Evolutionary conservation across 192 early-diverging fungal species (phyloP).

Genomic region (Pilobolus umbonatus): DNA sequence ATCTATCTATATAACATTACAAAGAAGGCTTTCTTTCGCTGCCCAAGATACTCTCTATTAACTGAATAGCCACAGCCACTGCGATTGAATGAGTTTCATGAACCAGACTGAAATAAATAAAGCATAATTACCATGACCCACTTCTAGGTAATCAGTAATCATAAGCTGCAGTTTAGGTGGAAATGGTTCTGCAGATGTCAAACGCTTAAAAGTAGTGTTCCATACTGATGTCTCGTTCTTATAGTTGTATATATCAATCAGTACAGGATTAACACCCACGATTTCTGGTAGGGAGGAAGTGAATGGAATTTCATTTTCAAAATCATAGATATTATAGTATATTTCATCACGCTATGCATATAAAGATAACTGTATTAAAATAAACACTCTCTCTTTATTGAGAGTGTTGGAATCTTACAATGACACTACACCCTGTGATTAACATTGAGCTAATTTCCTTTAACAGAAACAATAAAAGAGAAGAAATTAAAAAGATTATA

Average conservation of each 20-base stretch:
- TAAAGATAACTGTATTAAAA: no score
- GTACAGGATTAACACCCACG: background rate
- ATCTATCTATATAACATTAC: background rate
- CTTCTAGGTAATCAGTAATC: slow-evolving; percentile 15
- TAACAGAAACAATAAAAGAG: background rate
- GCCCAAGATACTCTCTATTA: slow-evolving; percentile 3
- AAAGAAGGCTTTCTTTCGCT: background rate
- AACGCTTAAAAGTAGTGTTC: background rate
- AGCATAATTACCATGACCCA: background rate
- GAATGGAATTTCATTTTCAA: background rate
- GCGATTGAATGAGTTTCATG: background rate
- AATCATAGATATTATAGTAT: background rate
- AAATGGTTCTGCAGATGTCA: background rate
- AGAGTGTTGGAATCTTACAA: no score
- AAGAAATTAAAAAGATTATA: background rate
- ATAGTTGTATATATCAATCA: background rate
- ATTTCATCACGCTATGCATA: background rate
- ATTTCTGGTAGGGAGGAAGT: background rate
- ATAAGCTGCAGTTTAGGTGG: slow-evolving; percentile 4
- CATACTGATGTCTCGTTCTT: background rate
- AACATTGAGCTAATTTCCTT: background rate
- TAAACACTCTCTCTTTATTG: no score
- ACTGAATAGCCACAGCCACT: slow-evolving; percentile 9
- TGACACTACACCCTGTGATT: no score
- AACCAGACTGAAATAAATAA: background rate